Percentiles rank a stretch among this genome's conserved stretches.
Conservation (phyloP, 192 early-diverging fungal species). For the Backusella mclennaniae region DNA sequence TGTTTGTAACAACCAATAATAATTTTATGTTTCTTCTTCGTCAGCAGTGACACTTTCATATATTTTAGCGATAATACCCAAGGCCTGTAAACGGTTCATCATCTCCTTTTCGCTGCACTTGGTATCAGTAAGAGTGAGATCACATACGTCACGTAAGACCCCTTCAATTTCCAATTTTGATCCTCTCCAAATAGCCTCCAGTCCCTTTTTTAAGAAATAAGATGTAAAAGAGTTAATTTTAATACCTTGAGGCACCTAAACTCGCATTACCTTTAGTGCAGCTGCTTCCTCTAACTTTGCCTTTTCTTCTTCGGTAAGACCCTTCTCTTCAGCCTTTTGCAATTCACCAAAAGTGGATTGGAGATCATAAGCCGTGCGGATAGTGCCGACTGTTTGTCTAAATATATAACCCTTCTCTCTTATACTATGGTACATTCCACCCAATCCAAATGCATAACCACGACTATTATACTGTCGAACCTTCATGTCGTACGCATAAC, state of each 20-base stretch:
- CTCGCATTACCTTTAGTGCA: slow-evolving; percentile 49
- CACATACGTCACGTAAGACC: slow-evolving; percentile 92
- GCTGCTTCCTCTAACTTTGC: slow-evolving; percentile 66
- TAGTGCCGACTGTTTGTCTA: slow-evolving; percentile 85
- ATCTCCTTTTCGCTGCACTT: slow-evolving; percentile 51
- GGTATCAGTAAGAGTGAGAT: slow-evolving; percentile 73
- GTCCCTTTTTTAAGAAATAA: slow-evolving; percentile 50
- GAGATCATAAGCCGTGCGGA: slow-evolving; percentile 90
- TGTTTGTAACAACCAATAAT: background rate
- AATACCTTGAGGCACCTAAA: background rate
- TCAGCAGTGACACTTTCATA: slow-evolving; percentile 74
- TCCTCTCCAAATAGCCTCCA: slow-evolving; percentile 91
- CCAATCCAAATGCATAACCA: slow-evolving; percentile 70
- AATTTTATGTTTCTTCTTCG: background rate
- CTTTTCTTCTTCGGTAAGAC: slow-evolving; percentile 64
- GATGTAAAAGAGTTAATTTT: background rate
- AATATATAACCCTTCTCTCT: slow-evolving; percentile 93
- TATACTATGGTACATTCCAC: slow-evolving; percentile 66
- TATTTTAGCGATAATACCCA: slow-evolving; percentile 83
- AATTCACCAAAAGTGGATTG: slow-evolving; percentile 89
- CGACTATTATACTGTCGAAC: slow-evolving; percentile 79
- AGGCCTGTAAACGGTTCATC: slow-evolving; percentile 71
- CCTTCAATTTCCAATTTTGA: slow-evolving; percentile 94
- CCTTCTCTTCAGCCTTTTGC: slow-evolving; percentile 86
- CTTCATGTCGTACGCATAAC: slow-evolving; percentile 88